Conservation (phyloP, 495 filamentous ascomycete species). For the Aspergillus sparsus region DNA sequence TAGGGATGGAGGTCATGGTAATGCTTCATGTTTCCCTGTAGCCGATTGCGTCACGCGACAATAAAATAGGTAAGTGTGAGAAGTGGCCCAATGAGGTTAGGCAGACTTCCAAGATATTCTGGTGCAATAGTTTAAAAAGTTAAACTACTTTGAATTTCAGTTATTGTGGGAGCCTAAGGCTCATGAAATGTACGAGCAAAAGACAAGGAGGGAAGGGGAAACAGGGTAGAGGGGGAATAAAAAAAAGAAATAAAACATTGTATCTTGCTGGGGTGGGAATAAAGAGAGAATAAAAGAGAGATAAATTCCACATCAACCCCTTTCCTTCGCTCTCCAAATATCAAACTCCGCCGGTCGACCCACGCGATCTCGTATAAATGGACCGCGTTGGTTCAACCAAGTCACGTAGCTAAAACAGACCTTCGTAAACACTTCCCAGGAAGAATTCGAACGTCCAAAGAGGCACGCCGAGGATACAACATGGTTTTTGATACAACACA, state of each 20-base stretch:
- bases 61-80: too few species aligned
- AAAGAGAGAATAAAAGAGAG: slow-evolving; percentile 51
- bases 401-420: slow-evolving; percentile 47
- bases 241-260: slow-evolving; percentile 44
- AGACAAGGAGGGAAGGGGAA: slow-evolving; percentile 18
- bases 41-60: too few species aligned
- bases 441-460: slow-evolving; percentile 43
- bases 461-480: slow-evolving; percentile 33
- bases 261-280: slow-evolving; percentile 53
- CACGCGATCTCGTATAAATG: slow-evolving; percentile 44
- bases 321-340: slow-evolving; percentile 52
- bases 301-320: slow-evolving; percentile 51
- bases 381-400: slow-evolving; percentile 45
- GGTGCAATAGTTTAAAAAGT: neutral
- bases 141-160: slow-evolving; percentile 25
- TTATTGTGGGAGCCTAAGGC: slow-evolving; percentile 21
- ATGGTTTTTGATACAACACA: slow-evolving; percentile 33
- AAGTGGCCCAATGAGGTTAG: neutral
- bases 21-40: too few species aligned
- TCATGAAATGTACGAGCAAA: slow-evolving; percentile 20
- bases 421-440: slow-evolving; percentile 44
- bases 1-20: too few species aligned
- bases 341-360: slow-evolving; percentile 54
- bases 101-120: neutral
- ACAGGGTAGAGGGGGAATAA: slow-evolving; percentile 32